Evolutionary conservation across 208 protist species (phyloP).

Genomic region (Leishmania major): DNA sequence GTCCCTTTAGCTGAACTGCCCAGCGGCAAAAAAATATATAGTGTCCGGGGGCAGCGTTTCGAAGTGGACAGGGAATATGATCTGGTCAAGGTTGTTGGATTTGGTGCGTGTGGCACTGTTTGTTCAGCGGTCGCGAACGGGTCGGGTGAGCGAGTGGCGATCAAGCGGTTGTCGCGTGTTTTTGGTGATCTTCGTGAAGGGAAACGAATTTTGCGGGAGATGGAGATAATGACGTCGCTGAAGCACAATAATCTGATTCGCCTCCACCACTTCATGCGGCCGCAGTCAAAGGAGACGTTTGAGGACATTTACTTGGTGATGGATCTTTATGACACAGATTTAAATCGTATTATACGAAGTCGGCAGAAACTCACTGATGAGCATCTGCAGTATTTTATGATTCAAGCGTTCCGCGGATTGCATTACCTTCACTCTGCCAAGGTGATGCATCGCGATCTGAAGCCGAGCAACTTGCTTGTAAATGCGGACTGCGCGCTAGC

Average conservation of each 20-base stretch:
- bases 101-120: slow-evolving; percentile 87
- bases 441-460: slow-evolving; percentile 97
- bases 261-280: slow-evolving; percentile 87
- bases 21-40: slow-evolving; percentile 78
- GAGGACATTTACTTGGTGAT: slow-evolving; percentile 91
- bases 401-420: slow-evolving; percentile 96
- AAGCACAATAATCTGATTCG: slow-evolving; percentile 94
- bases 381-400: slow-evolving; percentile 98
- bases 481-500: slow-evolving; percentile 95
- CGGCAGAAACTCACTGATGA: slow-evolving; percentile 95
- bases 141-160: slow-evolving; percentile 89
- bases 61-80: slow-evolving; percentile 78
- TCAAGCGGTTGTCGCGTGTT: slow-evolving; percentile 97
- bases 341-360: slow-evolving; percentile 97
- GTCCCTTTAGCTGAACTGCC: slow-evolving; percentile 56
- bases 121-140: slow-evolving; percentile 61
- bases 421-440: slow-evolving; percentile 97
- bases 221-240: slow-evolving; percentile 95
- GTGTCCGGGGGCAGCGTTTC: slow-evolving; percentile 83
- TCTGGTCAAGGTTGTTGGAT: slow-evolving; percentile 82
- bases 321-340: slow-evolving; percentile 97
- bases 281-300: slow-evolving; percentile 66
- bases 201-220: slow-evolving; percentile 97
- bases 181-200: slow-evolving; percentile 96
- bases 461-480: slow-evolving; percentile 95